Conservation (phyloP, 2,329 filamentous ascomycete genomes). For the Exophiala sp. region DNA sequence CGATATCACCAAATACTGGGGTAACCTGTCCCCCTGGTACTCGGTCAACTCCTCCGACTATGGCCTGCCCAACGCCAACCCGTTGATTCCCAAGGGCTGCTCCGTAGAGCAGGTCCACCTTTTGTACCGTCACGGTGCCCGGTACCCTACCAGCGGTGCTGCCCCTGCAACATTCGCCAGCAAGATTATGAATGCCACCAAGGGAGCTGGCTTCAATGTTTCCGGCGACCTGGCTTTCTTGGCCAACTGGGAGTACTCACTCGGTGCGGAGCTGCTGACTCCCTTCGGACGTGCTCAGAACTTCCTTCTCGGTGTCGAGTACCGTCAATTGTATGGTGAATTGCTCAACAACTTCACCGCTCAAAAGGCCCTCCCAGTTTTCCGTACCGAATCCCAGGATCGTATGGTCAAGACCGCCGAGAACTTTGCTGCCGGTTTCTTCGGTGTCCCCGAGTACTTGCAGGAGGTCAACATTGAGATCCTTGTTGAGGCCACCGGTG, state of each 20-base stretch:
- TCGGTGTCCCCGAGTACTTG: constrained; percentile 66
- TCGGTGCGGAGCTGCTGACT: constrained; percentile 69
- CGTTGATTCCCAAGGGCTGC: background rate
- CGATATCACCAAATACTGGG: constrained; percentile 5
- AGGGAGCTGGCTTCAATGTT: constrained; percentile 51
- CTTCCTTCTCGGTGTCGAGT: constrained; percentile 66
- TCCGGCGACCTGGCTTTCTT: constrained; percentile 62
- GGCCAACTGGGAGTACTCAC: constrained; percentile 64
- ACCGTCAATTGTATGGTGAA: constrained; percentile 69
- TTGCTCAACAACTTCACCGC: constrained; percentile 5
- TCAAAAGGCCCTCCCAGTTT: background rate
- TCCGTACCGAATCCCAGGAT: constrained; percentile 68
- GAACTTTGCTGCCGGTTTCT: constrained; percentile 76
- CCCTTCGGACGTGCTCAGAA: constrained; percentile 70
- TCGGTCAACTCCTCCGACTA: constrained; percentile 5
- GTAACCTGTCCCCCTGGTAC: constrained; percentile 8
- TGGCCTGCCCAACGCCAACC: background rate
- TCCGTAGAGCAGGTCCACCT: constrained; percentile 52
- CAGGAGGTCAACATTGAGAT: constrained; percentile 69
- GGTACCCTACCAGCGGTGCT: constrained; percentile 65
- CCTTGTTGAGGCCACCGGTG: constrained; percentile 61
- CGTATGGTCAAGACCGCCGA: constrained; percentile 75
- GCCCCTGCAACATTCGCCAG: constrained; percentile 55
- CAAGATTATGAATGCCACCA: constrained; percentile 54
- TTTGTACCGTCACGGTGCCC: constrained; percentile 69